phyloP scores from a whole-genome alignment of 164 flowering plant genomes.

The Saururus chinensis region DNA sequence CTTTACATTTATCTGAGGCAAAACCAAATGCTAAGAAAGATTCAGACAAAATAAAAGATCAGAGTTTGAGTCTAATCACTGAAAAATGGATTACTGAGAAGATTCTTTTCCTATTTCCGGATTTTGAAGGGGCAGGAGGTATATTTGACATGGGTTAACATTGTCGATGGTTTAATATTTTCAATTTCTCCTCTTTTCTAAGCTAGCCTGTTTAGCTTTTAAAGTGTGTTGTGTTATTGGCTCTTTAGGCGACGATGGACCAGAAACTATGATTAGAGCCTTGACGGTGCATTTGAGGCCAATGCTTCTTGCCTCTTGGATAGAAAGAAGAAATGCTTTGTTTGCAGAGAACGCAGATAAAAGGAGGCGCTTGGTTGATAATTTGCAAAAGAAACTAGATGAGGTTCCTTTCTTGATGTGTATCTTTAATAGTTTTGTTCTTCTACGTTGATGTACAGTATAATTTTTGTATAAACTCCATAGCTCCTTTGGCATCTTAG shows the following conservation, averaged over 20 bases:
- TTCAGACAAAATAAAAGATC: constrained; percentile 31
- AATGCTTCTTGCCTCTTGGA: constrained; percentile 59
- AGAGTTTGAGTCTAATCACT: constrained; percentile 33
- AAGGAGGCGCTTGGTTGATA: constrained; percentile 54
- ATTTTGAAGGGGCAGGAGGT: constrained; percentile 78
- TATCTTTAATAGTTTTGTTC: background rate
- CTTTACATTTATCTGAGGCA: constrained; percentile 37
- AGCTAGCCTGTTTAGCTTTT: constrained; percentile 1
- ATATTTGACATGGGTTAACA: constrained; percentile 1
- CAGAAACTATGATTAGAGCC: constrained; percentile 37
- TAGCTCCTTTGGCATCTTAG: too few species aligned
- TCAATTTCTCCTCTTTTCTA: constrained; percentile 1
- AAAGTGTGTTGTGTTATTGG: background rate
- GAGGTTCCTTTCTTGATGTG: constrained; percentile 40
- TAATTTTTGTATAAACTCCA: too few species aligned
- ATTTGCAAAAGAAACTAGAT: constrained; percentile 72
- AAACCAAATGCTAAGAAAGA: constrained; percentile 47
- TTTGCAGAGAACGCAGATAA: constrained; percentile 70
- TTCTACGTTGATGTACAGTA: too few species aligned
- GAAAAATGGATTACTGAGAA: constrained; percentile 70
- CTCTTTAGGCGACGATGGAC: constrained; percentile 51
- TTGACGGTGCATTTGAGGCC: constrained; percentile 73
- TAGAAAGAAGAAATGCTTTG: constrained; percentile 61
- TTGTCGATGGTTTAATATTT: background rate
- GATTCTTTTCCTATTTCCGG: constrained; percentile 48